phyloP scores from a whole-genome alignment of 805 yeast genomes.

The Wickerhamiella bombiphila region DNA sequence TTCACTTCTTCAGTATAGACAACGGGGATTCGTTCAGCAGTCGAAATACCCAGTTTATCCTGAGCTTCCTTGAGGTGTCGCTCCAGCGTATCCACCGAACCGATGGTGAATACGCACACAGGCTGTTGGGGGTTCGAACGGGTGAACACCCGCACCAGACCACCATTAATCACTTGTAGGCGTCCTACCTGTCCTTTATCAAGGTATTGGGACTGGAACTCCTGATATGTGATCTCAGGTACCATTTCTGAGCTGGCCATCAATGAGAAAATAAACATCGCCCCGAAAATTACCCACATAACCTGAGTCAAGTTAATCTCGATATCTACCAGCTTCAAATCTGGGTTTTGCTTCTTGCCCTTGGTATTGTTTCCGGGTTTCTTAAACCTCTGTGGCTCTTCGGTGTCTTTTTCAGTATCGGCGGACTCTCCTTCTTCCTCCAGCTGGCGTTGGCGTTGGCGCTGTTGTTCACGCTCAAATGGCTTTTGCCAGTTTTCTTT shows the following conservation, averaged over 20 bases:
- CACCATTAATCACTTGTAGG: constrained; percentile 58
- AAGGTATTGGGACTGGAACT: constrained; percentile 64
- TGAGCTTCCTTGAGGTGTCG: constrained; percentile 65
- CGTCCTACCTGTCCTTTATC: constrained; percentile 66
- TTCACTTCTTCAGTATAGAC: constrained; percentile 56
- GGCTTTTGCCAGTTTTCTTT: constrained; percentile 3
- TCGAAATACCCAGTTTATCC: constrained; percentile 50
- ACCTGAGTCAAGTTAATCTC: constrained; percentile 18
- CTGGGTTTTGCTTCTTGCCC: neutral
- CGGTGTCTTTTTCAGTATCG: neutral
- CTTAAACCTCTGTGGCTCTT: neutral
- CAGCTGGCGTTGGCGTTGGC: too few relatives aligned
- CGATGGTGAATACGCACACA: constrained; percentile 64
- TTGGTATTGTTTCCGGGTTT: neutral
- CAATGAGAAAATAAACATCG: constrained; percentile 15
- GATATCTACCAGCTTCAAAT: constrained; percentile 11
- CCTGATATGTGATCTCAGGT: constrained; percentile 51
- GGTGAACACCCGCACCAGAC: constrained; percentile 32
- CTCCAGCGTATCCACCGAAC: constrained; percentile 75
- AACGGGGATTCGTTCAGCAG: constrained; percentile 63
- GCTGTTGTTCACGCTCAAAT: too few relatives aligned
- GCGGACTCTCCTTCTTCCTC: neutral
- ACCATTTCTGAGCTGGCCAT: constrained; percentile 11
- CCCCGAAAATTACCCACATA: constrained; percentile 15
- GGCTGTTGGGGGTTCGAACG: constrained; percentile 25